phyloP scores from a whole-genome alignment of 768 basidiomycete species.

The Suillus hirtellus region DNA sequence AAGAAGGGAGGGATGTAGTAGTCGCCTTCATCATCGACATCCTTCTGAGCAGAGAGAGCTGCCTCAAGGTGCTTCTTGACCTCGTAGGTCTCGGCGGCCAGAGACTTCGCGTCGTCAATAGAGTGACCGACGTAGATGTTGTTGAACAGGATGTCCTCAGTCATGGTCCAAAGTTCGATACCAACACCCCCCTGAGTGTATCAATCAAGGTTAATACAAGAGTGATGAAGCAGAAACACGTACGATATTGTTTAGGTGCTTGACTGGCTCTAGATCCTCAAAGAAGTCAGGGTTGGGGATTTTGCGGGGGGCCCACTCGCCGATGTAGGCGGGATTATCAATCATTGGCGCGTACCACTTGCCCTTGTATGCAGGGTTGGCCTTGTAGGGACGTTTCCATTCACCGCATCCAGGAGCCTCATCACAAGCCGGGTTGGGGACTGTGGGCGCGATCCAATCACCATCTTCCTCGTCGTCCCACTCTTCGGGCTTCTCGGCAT shows the following conservation, averaged over 20 bases:
- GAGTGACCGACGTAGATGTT: conserved; percentile 96
- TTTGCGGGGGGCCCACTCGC: conserved; percentile 89
- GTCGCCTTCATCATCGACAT: conserved; percentile 46
- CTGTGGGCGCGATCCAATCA: conserved; percentile 92
- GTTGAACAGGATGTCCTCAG: conserved; percentile 89
- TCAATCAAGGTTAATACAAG: conserved; percentile 11
- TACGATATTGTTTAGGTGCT: conserved; percentile 84
- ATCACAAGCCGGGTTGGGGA: conserved; percentile 88
- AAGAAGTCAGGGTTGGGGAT: conserved; percentile 91
- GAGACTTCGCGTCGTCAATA: conserved; percentile 73
- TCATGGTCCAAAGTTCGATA: conserved; percentile 99
- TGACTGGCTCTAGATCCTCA: conserved; percentile 82
- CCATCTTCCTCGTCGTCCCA: conserved; percentile 99
- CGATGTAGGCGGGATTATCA: conserved; percentile 97
- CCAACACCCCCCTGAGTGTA: conserved; percentile 80
- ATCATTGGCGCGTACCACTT: conserved; percentile 96
- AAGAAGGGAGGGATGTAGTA: conserved; percentile 52
- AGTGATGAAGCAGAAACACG: conserved; percentile 24
- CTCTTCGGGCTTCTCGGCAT: conserved; percentile 94
- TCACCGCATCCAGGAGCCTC: conserved; percentile 93
- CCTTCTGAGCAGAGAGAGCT: conserved; percentile 45
- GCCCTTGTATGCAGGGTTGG: conserved; percentile 96
- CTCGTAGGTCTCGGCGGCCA: conserved; percentile 88
- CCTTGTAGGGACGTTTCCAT: conserved; percentile 88
- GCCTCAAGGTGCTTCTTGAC: conserved; percentile 86